These are phyloP conservation scores for Venturia pyrina DNA, from an alignment of 2,329 filamentous ascomycete genomes.

Conservation along the genomic window DNA sequence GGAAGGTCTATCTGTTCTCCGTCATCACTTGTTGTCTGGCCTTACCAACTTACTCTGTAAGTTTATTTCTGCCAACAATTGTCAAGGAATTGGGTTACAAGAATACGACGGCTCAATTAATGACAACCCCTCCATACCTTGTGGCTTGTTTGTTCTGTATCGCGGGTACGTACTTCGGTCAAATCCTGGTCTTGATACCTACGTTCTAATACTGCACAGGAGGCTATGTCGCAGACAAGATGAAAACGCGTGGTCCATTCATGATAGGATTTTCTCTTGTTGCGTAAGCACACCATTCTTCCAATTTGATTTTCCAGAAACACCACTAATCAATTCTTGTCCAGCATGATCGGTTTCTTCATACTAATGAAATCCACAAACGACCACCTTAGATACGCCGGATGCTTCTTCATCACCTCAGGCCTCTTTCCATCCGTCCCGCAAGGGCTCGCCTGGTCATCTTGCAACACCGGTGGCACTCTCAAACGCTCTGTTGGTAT, in stretches of 20 bases:
- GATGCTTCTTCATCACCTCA: slow-evolving; percentile 4
- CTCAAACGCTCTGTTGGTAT: slow-evolving; percentile 7
- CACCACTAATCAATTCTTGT: slow-evolving; percentile 10
- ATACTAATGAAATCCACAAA: not conserved
- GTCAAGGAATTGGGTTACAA: slow-evolving; percentile 56
- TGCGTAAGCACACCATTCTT: not conserved
- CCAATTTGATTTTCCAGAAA: slow-evolving; percentile 20
- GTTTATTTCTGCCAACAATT: slow-evolving; percentile 46
- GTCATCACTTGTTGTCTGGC: slow-evolving; percentile 10
- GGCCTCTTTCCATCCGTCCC: slow-evolving; percentile 5
- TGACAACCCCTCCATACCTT: slow-evolving; percentile 9
- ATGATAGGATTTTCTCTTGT: slow-evolving; percentile 12
- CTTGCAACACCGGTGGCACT: not conserved
- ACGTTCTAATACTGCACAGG: not conserved
- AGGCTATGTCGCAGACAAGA: slow-evolving; percentile 7
- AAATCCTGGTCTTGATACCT: not conserved
- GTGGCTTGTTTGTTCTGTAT: slow-evolving; percentile 11
- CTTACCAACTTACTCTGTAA: slow-evolving; percentile 33
- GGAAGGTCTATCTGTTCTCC: slow-evolving; percentile 26
- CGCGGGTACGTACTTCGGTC: not conserved
- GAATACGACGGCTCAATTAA: slow-evolving; percentile 43
- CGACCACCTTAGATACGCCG: not conserved
- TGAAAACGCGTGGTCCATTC: slow-evolving; percentile 11
- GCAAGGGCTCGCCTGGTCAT: slow-evolving; percentile 5
- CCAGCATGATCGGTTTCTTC: slow-evolving; percentile 3